A percentile compares a stretch with the other conserved stretches of the same genome.
These are phyloP conservation scores for Rusavskia elegans DNA, from an alignment of 495 filamentous ascomycete genomes.

Conservation along the genomic window DNA sequence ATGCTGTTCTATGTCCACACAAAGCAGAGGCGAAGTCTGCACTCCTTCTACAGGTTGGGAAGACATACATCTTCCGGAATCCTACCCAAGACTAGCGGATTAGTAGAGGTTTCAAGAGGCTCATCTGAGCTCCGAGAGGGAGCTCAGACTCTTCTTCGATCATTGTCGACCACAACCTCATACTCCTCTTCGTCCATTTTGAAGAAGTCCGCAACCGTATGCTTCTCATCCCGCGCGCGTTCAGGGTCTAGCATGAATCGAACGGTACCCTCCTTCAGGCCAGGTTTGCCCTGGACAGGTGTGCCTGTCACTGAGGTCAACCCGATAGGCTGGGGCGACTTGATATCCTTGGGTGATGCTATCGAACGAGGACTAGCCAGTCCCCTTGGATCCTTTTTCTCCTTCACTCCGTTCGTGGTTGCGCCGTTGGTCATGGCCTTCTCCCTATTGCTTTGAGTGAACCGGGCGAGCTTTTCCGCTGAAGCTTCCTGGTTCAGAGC, in stretches of 20 bases:
- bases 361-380: slow-evolving; percentile 9
- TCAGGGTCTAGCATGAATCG: slow-evolving; percentile 82
- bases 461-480: slow-evolving; percentile 34
- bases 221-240: slow-evolving; percentile 55
- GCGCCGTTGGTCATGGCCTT: slow-evolving; percentile 13
- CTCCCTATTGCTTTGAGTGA: slow-evolving; percentile 18
- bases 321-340: slow-evolving; percentile 19
- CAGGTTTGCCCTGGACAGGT: slow-evolving; percentile 21
- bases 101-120: neutral
- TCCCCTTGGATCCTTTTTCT: slow-evolving; percentile 3
- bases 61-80: neutral
- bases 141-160: slow-evolving; percentile 4
- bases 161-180: slow-evolving; percentile 44
- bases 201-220: slow-evolving; percentile 49
- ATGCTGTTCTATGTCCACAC: neutral
- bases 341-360: slow-evolving; percentile 13
- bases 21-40: neutral
- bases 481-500: slow-evolving; percentile 63
- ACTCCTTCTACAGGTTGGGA: neutral
- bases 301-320: slow-evolving; percentile 14
- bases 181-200: slow-evolving; percentile 66
- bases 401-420: slow-evolving; percentile 4
- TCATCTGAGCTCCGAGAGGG: neutral
- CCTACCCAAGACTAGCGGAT: neutral
- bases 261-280: slow-evolving; percentile 56